Base-by-base conservation (phyloP, 495 filamentous ascomycete genomes). In the Xylaria scruposa region DNA sequence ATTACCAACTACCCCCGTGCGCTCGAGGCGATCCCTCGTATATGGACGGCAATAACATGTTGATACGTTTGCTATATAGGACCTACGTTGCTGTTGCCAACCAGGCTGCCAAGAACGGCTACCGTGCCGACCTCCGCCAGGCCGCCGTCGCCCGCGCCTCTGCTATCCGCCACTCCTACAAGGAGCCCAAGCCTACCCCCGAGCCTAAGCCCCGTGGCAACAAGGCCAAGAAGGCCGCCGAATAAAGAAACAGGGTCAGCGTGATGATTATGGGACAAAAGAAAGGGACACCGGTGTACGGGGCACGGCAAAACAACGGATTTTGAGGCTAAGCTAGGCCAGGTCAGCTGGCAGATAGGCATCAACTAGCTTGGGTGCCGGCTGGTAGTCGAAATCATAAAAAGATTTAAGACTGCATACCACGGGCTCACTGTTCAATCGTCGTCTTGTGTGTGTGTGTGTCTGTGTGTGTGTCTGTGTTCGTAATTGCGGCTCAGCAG, bases 101-200 rank as follows among this genome's bases (percentile, higher is more conserved):
- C 85, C 84, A 84, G 80, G 91, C 91, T 72, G 92, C 94, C 78
- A 94, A 93, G 90, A 86, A 88, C 81, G 87, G 89, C 76, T 97
- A 96, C 89, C 91, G 96, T 80, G 81, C 91, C 76, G 96, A 99
- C 80, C 88, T 99, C 81, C 93, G 94, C 73, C 87, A 90, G 78
- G 91, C 90, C 75, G 94, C 94, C 73, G 91, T 98, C 80, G 87
- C 95, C 81, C 93, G 96, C 76, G 95, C 92, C 75, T 94, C 91
- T 81, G 93, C 93, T 77, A 88, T 98, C 85, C 92, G 92, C 81
- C 83, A 87, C 75, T 91, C 91, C 68, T 93, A 97, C 88, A 85
- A 86, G 78, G 81, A 90, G 68, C 89, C 91, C 85, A 97, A 97
- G 90, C 89, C 91, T 24, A 79, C 84, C 67, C 88, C 90, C 74